phyloP scores from a whole-genome alignment of 768 basidiomycete genomes.

The Scleroderma citrinum region DNA sequence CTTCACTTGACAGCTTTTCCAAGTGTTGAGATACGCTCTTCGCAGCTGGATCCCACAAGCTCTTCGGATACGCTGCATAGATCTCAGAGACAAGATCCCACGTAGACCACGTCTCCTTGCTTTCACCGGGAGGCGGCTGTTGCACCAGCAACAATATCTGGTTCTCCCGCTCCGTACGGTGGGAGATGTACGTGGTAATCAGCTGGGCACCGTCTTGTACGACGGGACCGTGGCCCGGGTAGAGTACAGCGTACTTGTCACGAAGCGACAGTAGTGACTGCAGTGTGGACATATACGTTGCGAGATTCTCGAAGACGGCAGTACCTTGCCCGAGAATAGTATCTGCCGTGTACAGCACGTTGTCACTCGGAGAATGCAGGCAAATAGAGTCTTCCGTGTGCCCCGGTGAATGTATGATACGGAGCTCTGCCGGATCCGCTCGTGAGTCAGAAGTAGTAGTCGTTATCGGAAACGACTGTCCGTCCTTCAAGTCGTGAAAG shows the following conservation, averaged over 20 bases:
- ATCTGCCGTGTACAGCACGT: slow-evolving; percentile 84
- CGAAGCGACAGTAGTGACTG: slow-evolving; percentile 42
- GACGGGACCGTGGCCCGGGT: slow-evolving; percentile 87
- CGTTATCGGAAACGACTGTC: slow-evolving; percentile 43
- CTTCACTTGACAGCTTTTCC: slow-evolving; percentile 64
- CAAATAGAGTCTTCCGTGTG: slow-evolving; percentile 86
- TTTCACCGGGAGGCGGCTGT: slow-evolving; percentile 24
- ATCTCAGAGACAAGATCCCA: slow-evolving; percentile 60
- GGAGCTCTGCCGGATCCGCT: slow-evolving; percentile 31
- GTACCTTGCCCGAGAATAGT: slow-evolving; percentile 89
- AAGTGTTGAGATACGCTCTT: slow-evolving; percentile 65
- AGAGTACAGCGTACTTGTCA: slow-evolving; percentile 51
- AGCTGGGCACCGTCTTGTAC: slow-evolving; percentile 54
- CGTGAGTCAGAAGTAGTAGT: not conserved
- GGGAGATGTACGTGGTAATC: slow-evolving; percentile 69
- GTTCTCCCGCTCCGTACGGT: slow-evolving; percentile 74
- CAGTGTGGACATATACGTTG: slow-evolving; percentile 61
- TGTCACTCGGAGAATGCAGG: slow-evolving; percentile 62
- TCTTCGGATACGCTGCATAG: slow-evolving; percentile 68
- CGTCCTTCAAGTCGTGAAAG: slow-evolving; percentile 56
- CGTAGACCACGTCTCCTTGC: slow-evolving; percentile 43
- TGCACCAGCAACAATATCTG: slow-evolving; percentile 60
- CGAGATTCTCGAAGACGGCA: slow-evolving; percentile 81
- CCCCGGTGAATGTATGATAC: slow-evolving; percentile 81
- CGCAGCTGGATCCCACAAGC: slow-evolving; percentile 70